Evolutionary conservation across 106 monocot genomes (phyloP).

Genomic region (Gastrodia elata): DNA sequence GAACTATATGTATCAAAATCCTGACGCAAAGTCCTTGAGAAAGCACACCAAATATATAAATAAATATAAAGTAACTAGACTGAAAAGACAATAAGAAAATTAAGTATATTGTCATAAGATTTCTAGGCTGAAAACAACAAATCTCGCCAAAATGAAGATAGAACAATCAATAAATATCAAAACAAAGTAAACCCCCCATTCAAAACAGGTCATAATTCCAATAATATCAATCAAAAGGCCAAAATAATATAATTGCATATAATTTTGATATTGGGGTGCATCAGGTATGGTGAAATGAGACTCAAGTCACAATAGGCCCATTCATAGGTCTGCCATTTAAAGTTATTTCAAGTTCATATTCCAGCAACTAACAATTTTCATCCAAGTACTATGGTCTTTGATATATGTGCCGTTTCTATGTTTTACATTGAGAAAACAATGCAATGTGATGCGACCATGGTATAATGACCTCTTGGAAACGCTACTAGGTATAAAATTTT

Average conservation of each 20-base stretch:
- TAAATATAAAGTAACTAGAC: background rate
- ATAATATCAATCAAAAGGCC: too few relatives aligned
- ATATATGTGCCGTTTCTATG: too few relatives aligned
- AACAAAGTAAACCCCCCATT: background rate
- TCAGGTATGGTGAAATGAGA: too few relatives aligned
- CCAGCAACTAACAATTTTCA: too few relatives aligned
- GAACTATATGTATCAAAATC: slow-evolving; percentile 53
- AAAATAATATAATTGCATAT: background rate
- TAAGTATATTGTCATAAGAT: background rate
- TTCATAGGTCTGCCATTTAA: too few relatives aligned
- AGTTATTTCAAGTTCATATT: too few relatives aligned
- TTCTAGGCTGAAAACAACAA: slow-evolving; percentile 1
- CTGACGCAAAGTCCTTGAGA: slow-evolving; percentile 74
- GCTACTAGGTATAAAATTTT: background rate
- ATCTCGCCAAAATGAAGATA: background rate
- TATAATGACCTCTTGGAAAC: background rate
- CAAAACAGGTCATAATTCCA: too few relatives aligned
- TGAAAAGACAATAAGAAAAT: background rate
- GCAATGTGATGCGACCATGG: background rate
- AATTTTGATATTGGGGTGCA: background rate
- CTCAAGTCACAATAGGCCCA: too few relatives aligned
- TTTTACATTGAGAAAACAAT: too few relatives aligned
- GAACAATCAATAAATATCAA: background rate
- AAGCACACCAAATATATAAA: slow-evolving; percentile 3
- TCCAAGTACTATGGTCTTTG: too few relatives aligned